Conservation (phyloP, 257 asterid genomes). For the Cordia subcordata region DNA sequence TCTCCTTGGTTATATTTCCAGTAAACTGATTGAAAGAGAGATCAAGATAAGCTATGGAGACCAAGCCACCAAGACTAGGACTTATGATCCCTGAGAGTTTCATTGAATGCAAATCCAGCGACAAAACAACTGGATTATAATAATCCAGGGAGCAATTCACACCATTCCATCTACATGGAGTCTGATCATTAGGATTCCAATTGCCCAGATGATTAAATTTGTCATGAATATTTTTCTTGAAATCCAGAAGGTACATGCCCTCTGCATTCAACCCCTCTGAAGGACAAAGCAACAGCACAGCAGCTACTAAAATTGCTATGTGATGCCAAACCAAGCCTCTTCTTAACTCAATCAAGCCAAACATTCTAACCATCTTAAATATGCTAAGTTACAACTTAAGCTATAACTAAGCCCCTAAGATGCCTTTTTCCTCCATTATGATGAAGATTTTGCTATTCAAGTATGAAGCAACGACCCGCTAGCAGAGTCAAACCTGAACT, state of each 20-base stretch:
- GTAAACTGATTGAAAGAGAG: conserved; percentile 56
- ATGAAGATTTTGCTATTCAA: no score
- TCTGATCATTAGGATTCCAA: conserved; percentile 66
- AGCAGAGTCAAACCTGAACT: conserved; percentile 20
- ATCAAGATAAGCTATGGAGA: conserved; percentile 46
- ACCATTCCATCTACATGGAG: conserved; percentile 81
- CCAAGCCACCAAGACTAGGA: conserved; percentile 48
- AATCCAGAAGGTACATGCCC: conserved; percentile 55
- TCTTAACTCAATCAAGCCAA: conserved; percentile 37
- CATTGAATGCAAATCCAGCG: conserved; percentile 45
- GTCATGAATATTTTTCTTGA: conserved; percentile 60
- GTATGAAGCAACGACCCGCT: background rate
- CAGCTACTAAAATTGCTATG: conserved; percentile 27
- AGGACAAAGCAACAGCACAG: conserved; percentile 29
- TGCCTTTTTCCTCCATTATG: conserved; percentile 13
- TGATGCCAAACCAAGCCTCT: conserved; percentile 28
- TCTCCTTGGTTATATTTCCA: conserved; percentile 70
- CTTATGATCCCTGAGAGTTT: conserved; percentile 72
- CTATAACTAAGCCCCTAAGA: conserved; percentile 11
- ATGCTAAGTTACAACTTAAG: conserved; percentile 8
- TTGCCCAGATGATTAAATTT: conserved; percentile 32
- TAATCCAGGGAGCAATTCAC: conserved; percentile 55
- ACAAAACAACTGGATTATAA: conserved; percentile 42
- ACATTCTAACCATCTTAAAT: conserved; percentile 33
- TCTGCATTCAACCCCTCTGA: conserved; percentile 58